These are phyloP conservation scores for Sclerotinia spermophila DNA, from an alignment of 2,329 filamentous ascomycete species.

Conservation along the genomic window DNA sequence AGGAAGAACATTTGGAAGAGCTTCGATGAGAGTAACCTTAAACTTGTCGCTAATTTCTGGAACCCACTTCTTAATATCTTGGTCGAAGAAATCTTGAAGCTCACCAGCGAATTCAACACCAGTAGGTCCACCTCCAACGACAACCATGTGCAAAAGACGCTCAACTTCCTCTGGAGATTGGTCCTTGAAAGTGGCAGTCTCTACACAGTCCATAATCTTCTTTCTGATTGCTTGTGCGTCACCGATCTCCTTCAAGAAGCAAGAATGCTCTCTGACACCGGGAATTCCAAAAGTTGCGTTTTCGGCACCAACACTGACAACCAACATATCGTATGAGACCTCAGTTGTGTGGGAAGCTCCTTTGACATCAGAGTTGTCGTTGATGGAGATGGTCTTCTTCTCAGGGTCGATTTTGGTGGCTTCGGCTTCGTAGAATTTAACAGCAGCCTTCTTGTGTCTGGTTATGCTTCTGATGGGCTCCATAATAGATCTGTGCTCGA, in stretches of 20 bases:
- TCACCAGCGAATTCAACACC: conserved; percentile 98
- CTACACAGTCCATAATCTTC: conserved; percentile 99
- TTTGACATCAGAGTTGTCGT: conserved; percentile 90
- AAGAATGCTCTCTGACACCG: conserved; percentile 90
- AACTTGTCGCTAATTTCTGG: conserved; percentile 94
- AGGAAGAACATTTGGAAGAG: conserved; percentile 90
- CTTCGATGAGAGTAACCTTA: conserved; percentile 96
- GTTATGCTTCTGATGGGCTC: conserved; percentile 96
- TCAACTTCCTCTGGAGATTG: conserved; percentile 84
- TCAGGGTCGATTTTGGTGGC: conserved; percentile 93
- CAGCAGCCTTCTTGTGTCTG: conserved; percentile 86
- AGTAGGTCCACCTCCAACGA: conserved; percentile 87
- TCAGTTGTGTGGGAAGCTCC: conserved; percentile 78
- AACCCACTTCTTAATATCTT: conserved; percentile 96
- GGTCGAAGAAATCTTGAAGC: conserved; percentile 97
- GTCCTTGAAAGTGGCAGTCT: conserved; percentile 97
- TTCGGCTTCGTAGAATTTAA: conserved; percentile 98
- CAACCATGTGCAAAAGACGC: conserved; percentile 97
- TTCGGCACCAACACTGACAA: conserved; percentile 94
- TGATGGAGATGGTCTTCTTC: conserved; percentile 82
- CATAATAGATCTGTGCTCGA: conserved; percentile 99
- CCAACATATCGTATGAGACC: conserved; percentile 96
- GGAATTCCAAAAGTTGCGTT: conserved; percentile 98
- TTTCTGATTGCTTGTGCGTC: conserved; percentile 96
- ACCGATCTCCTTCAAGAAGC: conserved; percentile 97